Percentiles rank a stretch among this genome's conserved stretches.
Conservation (phyloP, 768 basidiomycete species). For the Lyophyllum atratum region DNA sequence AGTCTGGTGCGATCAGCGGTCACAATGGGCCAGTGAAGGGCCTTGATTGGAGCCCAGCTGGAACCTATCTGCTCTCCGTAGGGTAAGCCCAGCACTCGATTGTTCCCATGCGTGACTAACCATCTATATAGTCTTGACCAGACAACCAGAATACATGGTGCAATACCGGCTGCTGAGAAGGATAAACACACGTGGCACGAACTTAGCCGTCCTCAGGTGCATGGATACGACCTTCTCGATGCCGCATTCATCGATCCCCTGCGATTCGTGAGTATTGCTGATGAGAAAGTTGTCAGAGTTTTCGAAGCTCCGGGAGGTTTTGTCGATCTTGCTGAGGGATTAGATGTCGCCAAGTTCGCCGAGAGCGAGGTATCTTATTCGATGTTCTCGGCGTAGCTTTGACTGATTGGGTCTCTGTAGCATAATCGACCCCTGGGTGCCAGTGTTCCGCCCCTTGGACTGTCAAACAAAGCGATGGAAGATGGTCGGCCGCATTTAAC, state of each 20-base stretch:
- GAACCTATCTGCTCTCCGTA: slow-evolving; percentile 83
- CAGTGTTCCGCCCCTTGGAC: slow-evolving; percentile 87
- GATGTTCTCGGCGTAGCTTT: background rate
- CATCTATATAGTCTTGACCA: slow-evolving; percentile 71
- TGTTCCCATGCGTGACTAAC: background rate
- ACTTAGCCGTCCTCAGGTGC: slow-evolving; percentile 89
- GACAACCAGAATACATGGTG: slow-evolving; percentile 87
- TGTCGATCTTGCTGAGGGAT: slow-evolving; percentile 57
- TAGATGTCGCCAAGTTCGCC: slow-evolving; percentile 48
- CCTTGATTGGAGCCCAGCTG: slow-evolving; percentile 84
- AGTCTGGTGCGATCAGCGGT: slow-evolving; percentile 80
- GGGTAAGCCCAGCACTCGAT: slow-evolving; percentile 51
- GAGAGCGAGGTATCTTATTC: slow-evolving; percentile 48
- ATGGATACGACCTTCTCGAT: slow-evolving; percentile 91
- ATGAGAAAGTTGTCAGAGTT: slow-evolving; percentile 93
- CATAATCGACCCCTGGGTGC: slow-evolving; percentile 72
- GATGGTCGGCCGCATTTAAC: slow-evolving; percentile 49
- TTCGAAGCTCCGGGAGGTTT: slow-evolving; percentile 91
- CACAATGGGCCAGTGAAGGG: slow-evolving; percentile 81
- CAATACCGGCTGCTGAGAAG: slow-evolving; percentile 30
- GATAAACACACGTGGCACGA: slow-evolving; percentile 68
- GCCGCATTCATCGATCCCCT: slow-evolving; percentile 74
- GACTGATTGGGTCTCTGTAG: slow-evolving; percentile 32
- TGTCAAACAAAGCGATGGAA: slow-evolving; percentile 91
- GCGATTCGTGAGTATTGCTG: slow-evolving; percentile 87